Conservation (phyloP, 2,329 filamentous ascomycete genomes). For the Aureobasidium sp. region DNA sequence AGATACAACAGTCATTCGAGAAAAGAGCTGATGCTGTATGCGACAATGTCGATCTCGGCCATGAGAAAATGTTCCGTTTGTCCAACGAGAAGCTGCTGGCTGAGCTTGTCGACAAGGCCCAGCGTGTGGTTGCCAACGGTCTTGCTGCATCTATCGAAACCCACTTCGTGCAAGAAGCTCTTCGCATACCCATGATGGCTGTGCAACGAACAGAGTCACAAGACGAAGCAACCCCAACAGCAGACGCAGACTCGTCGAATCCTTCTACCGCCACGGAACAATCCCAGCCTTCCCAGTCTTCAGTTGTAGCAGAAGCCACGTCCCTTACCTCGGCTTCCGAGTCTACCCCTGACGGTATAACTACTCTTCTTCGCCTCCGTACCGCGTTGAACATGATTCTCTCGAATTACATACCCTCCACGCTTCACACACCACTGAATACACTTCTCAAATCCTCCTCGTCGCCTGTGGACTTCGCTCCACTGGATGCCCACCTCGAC, state of each 20-base stretch:
- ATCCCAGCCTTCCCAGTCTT: conserved; percentile 17
- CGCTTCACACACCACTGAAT: conserved; percentile 40
- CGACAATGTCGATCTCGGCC: conserved; percentile 74
- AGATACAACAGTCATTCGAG: conserved; percentile 39
- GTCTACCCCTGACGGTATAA: conserved; percentile 36
- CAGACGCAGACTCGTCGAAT: conserved; percentile 19
- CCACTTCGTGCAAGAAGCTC: conserved; percentile 65
- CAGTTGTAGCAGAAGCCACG: conserved; percentile 19
- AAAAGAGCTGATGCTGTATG: conserved; percentile 62
- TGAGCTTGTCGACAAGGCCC: conserved; percentile 64
- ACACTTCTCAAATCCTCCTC: conserved; percentile 33
- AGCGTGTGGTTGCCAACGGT: conserved; percentile 55
- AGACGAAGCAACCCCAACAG: background rate
- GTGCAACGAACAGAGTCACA: conserved; percentile 40
- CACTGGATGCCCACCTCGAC: conserved; percentile 63
- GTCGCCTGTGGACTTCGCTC: conserved; percentile 54
- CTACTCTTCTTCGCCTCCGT: conserved; percentile 56
- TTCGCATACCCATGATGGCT: conserved; percentile 69
- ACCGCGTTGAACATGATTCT: conserved; percentile 60
- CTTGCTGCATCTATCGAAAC: conserved; percentile 80
- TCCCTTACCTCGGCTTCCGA: conserved; percentile 26
- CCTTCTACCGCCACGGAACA: conserved; percentile 10
- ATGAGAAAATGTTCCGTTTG: conserved; percentile 78
- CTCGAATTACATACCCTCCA: conserved; percentile 51
- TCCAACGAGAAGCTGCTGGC: conserved; percentile 63